These are phyloP conservation scores for Aspergillus uvarum DNA, from an alignment of 2,329 filamentous ascomycete genomes.

Conservation along the genomic window DNA sequence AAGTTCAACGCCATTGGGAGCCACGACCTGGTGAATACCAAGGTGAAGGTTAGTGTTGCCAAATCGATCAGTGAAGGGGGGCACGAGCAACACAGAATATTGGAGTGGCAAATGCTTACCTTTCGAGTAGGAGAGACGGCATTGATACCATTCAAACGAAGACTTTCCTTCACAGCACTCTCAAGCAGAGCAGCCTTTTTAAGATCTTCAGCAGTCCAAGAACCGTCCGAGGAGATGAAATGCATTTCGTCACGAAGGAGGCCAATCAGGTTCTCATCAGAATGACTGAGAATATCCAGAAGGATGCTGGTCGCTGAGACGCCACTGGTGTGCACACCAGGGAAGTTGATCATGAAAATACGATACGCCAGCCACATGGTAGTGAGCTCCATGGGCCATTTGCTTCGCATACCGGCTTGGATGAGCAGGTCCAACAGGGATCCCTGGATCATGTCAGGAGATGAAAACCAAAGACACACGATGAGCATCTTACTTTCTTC, in stretches of 20 bases:
- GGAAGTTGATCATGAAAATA: conserved; percentile 19
- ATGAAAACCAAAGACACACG: not conserved
- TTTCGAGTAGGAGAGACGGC: conserved; percentile 14
- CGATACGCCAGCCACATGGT: conserved; percentile 17
- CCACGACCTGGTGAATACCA: conserved; percentile 8
- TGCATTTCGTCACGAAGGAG: conserved; percentile 10
- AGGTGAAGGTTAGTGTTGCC: not conserved
- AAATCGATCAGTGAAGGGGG: not conserved
- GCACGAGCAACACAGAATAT: not conserved
- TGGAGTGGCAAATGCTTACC: not conserved
- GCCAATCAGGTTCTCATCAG: conserved; percentile 1
- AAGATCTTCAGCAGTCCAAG: conserved; percentile 14
- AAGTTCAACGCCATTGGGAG: conserved; percentile 9
- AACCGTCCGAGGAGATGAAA: not conserved
- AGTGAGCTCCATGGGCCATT: conserved; percentile 15
- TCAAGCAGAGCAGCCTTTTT: conserved; percentile 10
- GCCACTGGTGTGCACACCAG: conserved; percentile 17
- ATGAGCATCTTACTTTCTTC: not conserved
- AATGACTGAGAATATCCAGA: conserved; percentile 13
- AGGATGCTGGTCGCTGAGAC: conserved; percentile 15
- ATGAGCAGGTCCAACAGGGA: conserved; percentile 16
- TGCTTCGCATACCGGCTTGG: conserved; percentile 12
- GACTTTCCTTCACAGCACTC: conserved; percentile 15
- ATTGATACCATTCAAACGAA: conserved; percentile 18
- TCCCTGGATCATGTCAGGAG: conserved; percentile 3